Conservation (phyloP, 495 filamentous ascomycete genomes). For the Ascodesmis nigricans region DNA sequence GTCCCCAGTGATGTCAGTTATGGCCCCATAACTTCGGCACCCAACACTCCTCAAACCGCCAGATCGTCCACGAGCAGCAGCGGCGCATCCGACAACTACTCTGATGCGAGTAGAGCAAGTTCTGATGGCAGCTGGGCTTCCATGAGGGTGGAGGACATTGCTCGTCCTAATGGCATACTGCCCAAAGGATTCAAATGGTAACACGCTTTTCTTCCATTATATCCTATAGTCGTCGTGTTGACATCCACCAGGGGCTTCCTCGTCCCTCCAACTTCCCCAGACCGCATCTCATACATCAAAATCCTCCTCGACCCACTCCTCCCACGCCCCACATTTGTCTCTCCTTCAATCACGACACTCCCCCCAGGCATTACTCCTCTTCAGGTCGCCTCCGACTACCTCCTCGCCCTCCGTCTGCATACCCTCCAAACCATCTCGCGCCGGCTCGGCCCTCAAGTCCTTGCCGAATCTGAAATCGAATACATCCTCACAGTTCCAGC, state of each 20-base stretch:
- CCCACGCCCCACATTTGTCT: constrained; percentile 55
- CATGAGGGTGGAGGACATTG: too few relatives aligned
- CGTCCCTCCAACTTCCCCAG: constrained; percentile 49
- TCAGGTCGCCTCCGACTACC: constrained; percentile 43
- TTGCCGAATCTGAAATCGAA: constrained; percentile 37
- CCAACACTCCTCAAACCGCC: too few relatives aligned
- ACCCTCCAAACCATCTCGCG: constrained; percentile 50
- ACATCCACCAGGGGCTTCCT: constrained; percentile 72
- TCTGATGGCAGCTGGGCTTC: too few relatives aligned
- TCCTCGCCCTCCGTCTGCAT: constrained; percentile 46
- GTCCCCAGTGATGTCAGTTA: constrained; percentile 42
- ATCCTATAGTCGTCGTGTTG: too few relatives aligned
- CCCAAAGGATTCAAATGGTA: not conserved
- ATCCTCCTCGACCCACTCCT: constrained; percentile 58
- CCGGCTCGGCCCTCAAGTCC: constrained; percentile 38
- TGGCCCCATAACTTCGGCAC: too few relatives aligned
- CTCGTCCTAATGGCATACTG: too few relatives aligned
- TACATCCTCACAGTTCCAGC: constrained; percentile 57
- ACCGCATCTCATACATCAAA: constrained; percentile 51
- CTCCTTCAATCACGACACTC: constrained; percentile 47
- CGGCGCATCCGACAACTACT: too few relatives aligned
- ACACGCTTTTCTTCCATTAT: not conserved
- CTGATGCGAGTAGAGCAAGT: too few relatives aligned
- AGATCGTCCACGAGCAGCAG: too few relatives aligned
- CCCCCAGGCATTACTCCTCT: constrained; percentile 42